phyloP scores from a whole-genome alignment of 2,329 filamentous ascomycete genomes.

The Aspergillus nomiae region DNA sequence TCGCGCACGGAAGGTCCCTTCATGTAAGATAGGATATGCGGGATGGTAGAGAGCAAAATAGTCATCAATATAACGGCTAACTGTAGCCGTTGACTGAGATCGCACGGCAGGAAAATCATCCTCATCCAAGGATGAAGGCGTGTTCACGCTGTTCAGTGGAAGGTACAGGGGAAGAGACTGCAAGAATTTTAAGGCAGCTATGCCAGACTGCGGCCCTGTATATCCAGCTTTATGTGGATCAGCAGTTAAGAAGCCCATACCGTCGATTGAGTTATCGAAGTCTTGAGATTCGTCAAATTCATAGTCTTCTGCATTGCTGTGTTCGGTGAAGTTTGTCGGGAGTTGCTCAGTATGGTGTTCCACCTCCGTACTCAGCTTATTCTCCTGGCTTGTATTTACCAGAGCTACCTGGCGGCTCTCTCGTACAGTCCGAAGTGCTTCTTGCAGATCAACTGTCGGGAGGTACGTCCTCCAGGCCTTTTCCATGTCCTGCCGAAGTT shows the following conservation, averaged over 20 bases:
- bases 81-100: constrained; percentile 4
- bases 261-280: constrained; percentile 23
- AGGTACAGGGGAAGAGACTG: constrained; percentile 22
- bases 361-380: constrained; percentile 14
- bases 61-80: constrained; percentile 18
- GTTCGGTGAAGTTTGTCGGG: constrained; percentile 17
- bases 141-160: constrained; percentile 18
- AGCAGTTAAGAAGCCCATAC: constrained; percentile 22
- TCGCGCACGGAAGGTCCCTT: constrained; percentile 21
- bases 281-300: constrained; percentile 25
- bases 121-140: constrained; percentile 20
- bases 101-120: constrained; percentile 8
- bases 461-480: constrained; percentile 19
- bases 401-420: not conserved
- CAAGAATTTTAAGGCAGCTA: constrained; percentile 21
- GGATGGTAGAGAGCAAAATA: constrained; percentile 22
- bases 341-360: constrained; percentile 21
- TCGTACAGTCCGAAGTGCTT: constrained; percentile 16
- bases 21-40: constrained; percentile 22
- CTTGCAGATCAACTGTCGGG: constrained; percentile 19
- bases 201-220: constrained; percentile 21
- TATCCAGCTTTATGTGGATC: constrained; percentile 23
- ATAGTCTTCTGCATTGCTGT: constrained; percentile 23
- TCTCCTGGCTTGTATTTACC: constrained; percentile 1
- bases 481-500: constrained; percentile 16